Evolutionary conservation across 2,329 filamentous ascomycete genomes (phyloP), one percentile per base, ranked within the genome.

Genomic region (Volutella citrinella): DNA sequence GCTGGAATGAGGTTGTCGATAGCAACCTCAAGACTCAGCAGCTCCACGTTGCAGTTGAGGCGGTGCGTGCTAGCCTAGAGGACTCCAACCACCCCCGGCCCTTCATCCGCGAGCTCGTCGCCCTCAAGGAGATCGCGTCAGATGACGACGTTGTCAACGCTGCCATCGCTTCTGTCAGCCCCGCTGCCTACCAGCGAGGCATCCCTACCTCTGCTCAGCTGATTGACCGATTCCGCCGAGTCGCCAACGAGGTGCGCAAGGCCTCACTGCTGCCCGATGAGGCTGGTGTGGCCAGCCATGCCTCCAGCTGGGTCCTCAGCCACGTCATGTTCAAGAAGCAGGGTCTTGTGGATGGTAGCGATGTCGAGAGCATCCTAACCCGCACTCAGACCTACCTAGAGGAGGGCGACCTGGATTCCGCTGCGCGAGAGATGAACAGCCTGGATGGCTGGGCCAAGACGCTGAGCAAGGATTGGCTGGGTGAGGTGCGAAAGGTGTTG

Each of bases 291-390:
- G 91, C 93, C 14, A 93, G 86, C 54, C 93, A 98, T 61, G 89
- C 91, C 4, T 91, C 89, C 26, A 93, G 86, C 61, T 84, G 87
- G 61, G 74, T 94, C 28, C 72, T 98, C 52, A 95, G 87, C 72
- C 94, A 95, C 68, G 75, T 97, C 32, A 80, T 97, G 69, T 97
- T 98, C 78, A 89, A 88, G 73, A 97, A 97, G 76, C 82, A 85
- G 55, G 87, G 85, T 9, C 72, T 93, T 28, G 84, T 88, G 1
- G 80, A 80, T 16, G 89, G 91, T 14, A 76, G 87, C 50, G 91
- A 97, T 56, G 91, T 97, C 15, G 93, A 98, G 73, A 94, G 89
- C 55, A 83, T 97, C 40, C 76, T 98, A 28, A 86, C 87, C 4
- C 77, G 93, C 44, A 91, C 93, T 2, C 90, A 98, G 66, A 89